Evolutionary conservation across 768 basidiomycete genomes (phyloP).

Genomic region (Trametes elegans): DNA sequence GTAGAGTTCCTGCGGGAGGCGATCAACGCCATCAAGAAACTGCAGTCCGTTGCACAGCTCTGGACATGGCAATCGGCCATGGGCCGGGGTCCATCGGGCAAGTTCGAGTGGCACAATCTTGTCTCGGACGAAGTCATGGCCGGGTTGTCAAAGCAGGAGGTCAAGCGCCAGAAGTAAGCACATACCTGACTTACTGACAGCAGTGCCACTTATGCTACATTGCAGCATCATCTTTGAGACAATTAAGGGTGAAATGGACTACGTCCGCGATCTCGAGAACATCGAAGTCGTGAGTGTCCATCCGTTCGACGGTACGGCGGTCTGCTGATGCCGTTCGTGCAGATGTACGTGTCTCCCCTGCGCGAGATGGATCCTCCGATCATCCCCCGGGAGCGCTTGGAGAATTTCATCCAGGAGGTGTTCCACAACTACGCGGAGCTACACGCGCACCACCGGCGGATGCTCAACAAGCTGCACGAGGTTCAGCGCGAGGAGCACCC

Average conservation of each 20-base stretch:
- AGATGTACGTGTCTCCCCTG: constrained; percentile 85
- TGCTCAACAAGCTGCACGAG: constrained; percentile 80
- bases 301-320: background rate
- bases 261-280: constrained; percentile 88
- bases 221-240: constrained; percentile 86
- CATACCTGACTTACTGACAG: background rate
- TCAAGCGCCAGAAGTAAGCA: constrained; percentile 81
- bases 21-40: constrained; percentile 75
- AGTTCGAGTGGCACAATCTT: constrained; percentile 91
- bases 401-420: constrained; percentile 79
- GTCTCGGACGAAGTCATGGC: constrained; percentile 66
- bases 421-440: constrained; percentile 87
- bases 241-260: constrained; percentile 94
- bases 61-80: constrained; percentile 90
- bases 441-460: constrained; percentile 65
- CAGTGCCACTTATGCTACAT: background rate
- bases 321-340: background rate
- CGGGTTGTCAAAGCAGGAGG: constrained; percentile 66
- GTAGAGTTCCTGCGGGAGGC: constrained; percentile 81
- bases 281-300: constrained; percentile 63
- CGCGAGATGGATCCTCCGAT: constrained; percentile 73
- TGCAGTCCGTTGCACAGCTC: constrained; percentile 79
- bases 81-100: constrained; percentile 74
- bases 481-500: constrained; percentile 90
- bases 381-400: constrained; percentile 65